Evolutionary conservation across 495 filamentous ascomycete genomes (phyloP).

Genomic region (Penicillium salamii): DNA sequence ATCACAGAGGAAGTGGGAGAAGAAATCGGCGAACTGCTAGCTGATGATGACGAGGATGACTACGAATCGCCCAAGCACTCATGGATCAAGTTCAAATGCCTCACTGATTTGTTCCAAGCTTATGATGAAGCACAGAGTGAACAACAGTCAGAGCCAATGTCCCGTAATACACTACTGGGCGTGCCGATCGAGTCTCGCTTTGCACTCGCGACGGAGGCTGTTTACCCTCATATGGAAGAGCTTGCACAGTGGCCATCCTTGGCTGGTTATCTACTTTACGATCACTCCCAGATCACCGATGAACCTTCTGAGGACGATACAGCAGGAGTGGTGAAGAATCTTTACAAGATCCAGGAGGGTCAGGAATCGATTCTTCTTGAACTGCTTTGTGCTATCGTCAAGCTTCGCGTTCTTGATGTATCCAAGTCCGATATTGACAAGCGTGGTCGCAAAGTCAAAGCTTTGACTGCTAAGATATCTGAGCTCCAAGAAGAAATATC

Average conservation of each 20-base stretch:
- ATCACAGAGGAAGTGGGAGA: conserved; percentile 83
- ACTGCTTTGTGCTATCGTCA: conserved; percentile 76
- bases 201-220: conserved; percentile 75
- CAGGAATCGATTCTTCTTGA: conserved; percentile 87
- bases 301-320: conserved; percentile 52
- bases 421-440: conserved; percentile 56
- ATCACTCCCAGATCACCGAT: conserved; percentile 64
- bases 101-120: conserved; percentile 75
- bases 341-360: conserved; percentile 68
- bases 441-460: conserved; percentile 61
- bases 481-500: conserved; percentile 73
- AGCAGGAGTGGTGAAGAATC: conserved; percentile 54
- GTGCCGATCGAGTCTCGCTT: conserved; percentile 69
- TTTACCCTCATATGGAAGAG: conserved; percentile 78
- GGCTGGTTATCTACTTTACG: conserved; percentile 86
- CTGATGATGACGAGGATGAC: conserved; percentile 65
- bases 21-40: conserved; percentile 67
- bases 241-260: conserved; percentile 84
- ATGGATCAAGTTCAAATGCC: conserved; percentile 89
- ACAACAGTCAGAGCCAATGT: conserved; percentile 32
- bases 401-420: conserved; percentile 57
- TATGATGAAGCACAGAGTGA: conserved; percentile 64
- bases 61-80: conserved; percentile 68
- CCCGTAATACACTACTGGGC: conserved; percentile 38
- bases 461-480: conserved; percentile 54